Conservation (phyloP, 805 yeast genomes). For the Blastobotrys peoriensis region DNA sequence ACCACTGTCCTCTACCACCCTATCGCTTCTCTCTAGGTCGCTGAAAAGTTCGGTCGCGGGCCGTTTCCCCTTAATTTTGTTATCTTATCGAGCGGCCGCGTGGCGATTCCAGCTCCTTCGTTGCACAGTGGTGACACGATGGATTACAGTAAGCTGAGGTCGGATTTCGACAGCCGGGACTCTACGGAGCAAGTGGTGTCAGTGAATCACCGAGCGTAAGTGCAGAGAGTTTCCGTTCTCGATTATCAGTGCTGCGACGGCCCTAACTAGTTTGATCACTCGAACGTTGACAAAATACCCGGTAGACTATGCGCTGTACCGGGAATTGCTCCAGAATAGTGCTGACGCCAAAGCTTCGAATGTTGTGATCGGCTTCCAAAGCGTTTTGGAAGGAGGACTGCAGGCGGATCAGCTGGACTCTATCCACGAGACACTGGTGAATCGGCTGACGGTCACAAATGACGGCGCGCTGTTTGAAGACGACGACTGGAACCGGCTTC, state of each 20-base stretch:
- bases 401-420: slow-evolving; percentile 13
- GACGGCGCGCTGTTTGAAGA: slow-evolving; percentile 31
- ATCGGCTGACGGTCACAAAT: slow-evolving; percentile 29
- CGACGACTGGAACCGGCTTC: slow-evolving; percentile 35
- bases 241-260: neutral
- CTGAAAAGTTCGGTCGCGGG: too few species aligned
- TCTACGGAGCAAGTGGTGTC: slow-evolving; percentile 29
- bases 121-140: slow-evolving; percentile 10
- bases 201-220: slow-evolving; percentile 35
- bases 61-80: neutral
- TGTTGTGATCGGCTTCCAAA: slow-evolving; percentile 28
- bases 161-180: slow-evolving; percentile 9
- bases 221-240: neutral
- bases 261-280: slow-evolving; percentile 29
- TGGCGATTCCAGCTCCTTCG: neutral
- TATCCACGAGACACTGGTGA: slow-evolving; percentile 21
- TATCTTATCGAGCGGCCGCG: neutral
- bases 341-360: slow-evolving; percentile 35
- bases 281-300: slow-evolving; percentile 38
- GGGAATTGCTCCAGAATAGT: slow-evolving; percentile 37
- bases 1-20: too few species aligned
- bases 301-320: slow-evolving; percentile 35
- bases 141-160: slow-evolving; percentile 22
- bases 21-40: too few species aligned
- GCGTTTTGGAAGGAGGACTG: slow-evolving; percentile 12